Evolutionary conservation across 306 rosid species (phyloP), one percentile per base, ranked within the genome.

Genomic region (Citrullus colocynthis): DNA sequence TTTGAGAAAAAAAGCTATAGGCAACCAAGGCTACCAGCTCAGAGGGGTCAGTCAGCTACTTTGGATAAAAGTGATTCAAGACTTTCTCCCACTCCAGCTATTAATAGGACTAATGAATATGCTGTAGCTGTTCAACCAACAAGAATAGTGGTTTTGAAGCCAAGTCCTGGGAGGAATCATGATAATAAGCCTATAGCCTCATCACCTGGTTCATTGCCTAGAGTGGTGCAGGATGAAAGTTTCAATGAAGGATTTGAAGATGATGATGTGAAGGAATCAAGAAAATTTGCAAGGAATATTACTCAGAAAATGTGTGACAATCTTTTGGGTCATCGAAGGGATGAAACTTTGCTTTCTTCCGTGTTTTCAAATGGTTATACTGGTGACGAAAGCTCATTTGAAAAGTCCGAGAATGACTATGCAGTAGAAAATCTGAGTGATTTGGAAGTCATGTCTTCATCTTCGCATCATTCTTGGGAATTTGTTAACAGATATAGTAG

Each of bases 101-200:
- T 78, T 61, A 79, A 75, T 82, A 86, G 85, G 76, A 82, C 80
- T 66, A 91, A 85, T 13, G 93, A 90, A 75, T 79, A 82, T 84
- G 82, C 91, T 18, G 63, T 52, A 52, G 45, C 48, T 74, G 89
- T 74, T 75, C 93, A 83, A 75, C 87, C 93, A 61, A 92, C 99
- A 82, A 84, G 96, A 74, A 96, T 96, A 72, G 97, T 96, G 60
- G 90, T 92, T 51, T 77, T 96, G 86, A 92, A 91, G 85, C 99
- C 99, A 80, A 92, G 90, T 84, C 84, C 89, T 72, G 91, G 88
- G 66, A 88, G 85, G 83, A 76, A 82, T 76, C 81, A 80, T 76
- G 93, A 89, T 48, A 59, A 79, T 62, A 90, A 88, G 82, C 80
- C 88, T 57, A 77, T 85, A 74, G 77, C 51, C 75, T 85, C 96